A percentile compares a stretch with the other conserved stretches of the same genome.
These are phyloP conservation scores for Lichtheimia corymbifera DNA, from an alignment of 371 early-diverging fungal species.

Conservation along the genomic window DNA sequence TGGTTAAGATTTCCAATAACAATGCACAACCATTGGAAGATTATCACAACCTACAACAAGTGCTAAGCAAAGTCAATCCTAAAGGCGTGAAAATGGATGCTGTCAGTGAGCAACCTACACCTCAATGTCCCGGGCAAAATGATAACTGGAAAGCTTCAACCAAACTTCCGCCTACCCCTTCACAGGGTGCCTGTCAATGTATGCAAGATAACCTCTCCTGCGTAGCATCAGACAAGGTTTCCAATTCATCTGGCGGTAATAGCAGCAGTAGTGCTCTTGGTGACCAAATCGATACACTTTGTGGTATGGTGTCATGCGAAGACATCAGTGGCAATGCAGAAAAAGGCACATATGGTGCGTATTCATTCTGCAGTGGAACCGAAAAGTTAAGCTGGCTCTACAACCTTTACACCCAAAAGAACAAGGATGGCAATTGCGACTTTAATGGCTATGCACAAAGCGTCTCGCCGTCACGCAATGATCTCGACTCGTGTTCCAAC, in stretches of 20 bases:
- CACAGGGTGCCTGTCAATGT: slow-evolving; percentile 66
- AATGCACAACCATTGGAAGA: slow-evolving; percentile 47
- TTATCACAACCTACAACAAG: slow-evolving; percentile 47
- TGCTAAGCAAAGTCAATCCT: slow-evolving; percentile 41
- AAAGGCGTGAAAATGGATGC: slow-evolving; percentile 51
- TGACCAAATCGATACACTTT: slow-evolving; percentile 49
- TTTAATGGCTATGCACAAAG: slow-evolving; percentile 41
- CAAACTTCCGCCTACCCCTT: slow-evolving; percentile 71
- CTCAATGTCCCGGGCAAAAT: slow-evolving; percentile 57
- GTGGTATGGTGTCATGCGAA: slow-evolving; percentile 52
- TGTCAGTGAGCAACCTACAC: slow-evolving; percentile 31
- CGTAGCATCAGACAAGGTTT: slow-evolving; percentile 50
- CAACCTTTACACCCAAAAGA: slow-evolving; percentile 26
- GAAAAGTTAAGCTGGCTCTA: slow-evolving; percentile 57
- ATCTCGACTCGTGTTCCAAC: slow-evolving; percentile 27
- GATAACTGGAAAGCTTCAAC: slow-evolving; percentile 61
- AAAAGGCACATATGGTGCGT: slow-evolving; percentile 57
- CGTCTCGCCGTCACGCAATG: slow-evolving; percentile 33
- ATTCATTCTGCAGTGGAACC: slow-evolving; percentile 51
- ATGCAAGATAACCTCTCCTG: slow-evolving; percentile 68
- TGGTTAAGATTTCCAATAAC: slow-evolving; percentile 57
- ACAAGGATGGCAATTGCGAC: slow-evolving; percentile 29
- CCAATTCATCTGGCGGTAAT: slow-evolving; percentile 20
- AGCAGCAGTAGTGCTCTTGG: slow-evolving; percentile 19
- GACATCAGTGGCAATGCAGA: slow-evolving; percentile 57